Conservation (phyloP, 306 rosid species). For the Styphnolobium japonicum region DNA sequence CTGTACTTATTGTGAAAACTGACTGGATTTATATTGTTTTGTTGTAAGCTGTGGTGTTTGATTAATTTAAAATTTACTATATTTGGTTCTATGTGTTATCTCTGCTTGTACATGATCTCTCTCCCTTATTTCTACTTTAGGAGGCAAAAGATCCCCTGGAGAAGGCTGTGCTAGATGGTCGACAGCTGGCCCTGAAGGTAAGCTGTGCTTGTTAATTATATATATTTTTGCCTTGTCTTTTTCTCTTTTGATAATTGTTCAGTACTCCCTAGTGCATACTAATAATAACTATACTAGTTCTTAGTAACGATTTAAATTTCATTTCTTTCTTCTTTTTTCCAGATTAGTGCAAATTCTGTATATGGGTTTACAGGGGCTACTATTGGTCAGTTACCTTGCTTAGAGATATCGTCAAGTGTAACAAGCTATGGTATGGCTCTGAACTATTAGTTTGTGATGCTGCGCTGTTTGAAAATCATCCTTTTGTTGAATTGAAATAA, state of each 20-base stretch:
- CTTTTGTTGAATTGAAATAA: constrained; percentile 18
- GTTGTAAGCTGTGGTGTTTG: neutral
- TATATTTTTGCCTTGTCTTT: neutral
- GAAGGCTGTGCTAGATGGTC: constrained; percentile 95
- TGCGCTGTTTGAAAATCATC: neutral
- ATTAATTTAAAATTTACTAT: neutral
- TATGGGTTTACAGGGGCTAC: constrained; percentile 99
- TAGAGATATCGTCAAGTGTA: constrained; percentile 98
- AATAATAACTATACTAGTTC: neutral
- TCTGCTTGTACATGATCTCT: constrained; percentile 19
- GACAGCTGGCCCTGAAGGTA: constrained; percentile 91
- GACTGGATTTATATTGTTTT: constrained; percentile 2
- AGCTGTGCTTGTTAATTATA: constrained; percentile 22
- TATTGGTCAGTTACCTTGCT: constrained; percentile 86
- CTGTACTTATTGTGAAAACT: neutral
- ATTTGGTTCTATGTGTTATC: constrained; percentile 11
- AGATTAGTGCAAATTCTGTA: constrained; percentile 97
- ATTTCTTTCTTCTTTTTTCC: constrained; percentile 29
- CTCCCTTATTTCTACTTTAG: constrained; percentile 35
- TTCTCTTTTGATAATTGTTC: neutral
- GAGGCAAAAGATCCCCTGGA: constrained; percentile 93
- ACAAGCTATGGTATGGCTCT: constrained; percentile 90
- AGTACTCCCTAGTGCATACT: neutral
- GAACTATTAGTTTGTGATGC: constrained; percentile 1
- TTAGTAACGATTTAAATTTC: constrained; percentile 13